These are phyloP conservation scores for Lithospermum erythrorhizon DNA, from an alignment of 257 asterid species.

Conservation along the genomic window DNA sequence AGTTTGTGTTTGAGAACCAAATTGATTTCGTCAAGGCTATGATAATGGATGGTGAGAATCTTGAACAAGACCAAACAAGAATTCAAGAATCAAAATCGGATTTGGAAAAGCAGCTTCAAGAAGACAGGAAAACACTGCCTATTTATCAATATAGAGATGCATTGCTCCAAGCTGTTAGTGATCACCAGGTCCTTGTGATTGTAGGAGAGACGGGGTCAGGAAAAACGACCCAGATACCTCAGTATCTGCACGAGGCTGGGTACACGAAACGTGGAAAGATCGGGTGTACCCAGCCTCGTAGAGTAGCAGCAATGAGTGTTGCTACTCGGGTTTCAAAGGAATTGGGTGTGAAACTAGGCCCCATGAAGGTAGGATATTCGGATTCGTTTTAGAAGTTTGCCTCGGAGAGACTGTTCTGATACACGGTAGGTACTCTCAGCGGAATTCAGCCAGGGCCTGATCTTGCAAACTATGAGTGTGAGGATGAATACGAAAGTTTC, in stretches of 20 bases:
- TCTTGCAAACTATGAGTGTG: conserved; percentile 86
- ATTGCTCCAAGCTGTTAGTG: conserved; percentile 57
- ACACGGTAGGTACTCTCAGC: no score
- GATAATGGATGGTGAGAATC: conserved; percentile 71
- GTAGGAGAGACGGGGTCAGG: conserved; percentile 98
- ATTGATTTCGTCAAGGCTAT: conserved; percentile 76
- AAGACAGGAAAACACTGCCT: conserved; percentile 69
- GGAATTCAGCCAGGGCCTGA: no score
- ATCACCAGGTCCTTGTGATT: conserved; percentile 86
- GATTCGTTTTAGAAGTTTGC: conserved; percentile 87
- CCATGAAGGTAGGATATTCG: conserved; percentile 98
- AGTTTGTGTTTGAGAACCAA: conserved; percentile 37
- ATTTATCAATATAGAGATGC: conserved; percentile 63
- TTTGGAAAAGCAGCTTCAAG: conserved; percentile 22
- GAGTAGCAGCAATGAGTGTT: conserved; percentile 99
- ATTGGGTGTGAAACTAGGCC: conserved; percentile 98
- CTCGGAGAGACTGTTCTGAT: conserved; percentile 71
- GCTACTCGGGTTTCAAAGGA: conserved; percentile 97
- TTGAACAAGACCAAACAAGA: conserved; percentile 32
- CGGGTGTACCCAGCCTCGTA: conserved; percentile 93
- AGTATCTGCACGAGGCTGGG: conserved; percentile 91
- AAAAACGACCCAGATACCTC: conserved; percentile 92
- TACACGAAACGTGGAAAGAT: conserved; percentile 64
- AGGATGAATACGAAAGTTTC: no score
- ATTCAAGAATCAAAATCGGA: background rate